These are phyloP conservation scores for Leishmania major DNA, from an alignment of 208 protist genomes.

Conservation along the genomic window DNA sequence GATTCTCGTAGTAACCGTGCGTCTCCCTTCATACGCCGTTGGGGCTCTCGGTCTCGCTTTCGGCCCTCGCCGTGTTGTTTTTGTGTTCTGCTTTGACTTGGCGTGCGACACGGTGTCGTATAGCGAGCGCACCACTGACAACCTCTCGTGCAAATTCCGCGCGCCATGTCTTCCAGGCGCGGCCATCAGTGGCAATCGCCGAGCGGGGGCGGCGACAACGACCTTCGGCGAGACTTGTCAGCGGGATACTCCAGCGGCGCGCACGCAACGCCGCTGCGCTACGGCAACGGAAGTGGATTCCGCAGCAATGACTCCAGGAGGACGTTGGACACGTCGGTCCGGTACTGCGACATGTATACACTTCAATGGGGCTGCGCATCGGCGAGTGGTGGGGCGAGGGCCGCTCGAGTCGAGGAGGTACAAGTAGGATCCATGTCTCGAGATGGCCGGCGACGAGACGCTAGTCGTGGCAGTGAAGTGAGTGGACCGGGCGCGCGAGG, in stretches of 20 bases:
- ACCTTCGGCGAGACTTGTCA: not conserved
- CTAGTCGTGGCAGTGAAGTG: not conserved
- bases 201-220: not conserved
- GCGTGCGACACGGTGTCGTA: not conserved
- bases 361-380: not conserved
- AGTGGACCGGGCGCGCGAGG: not conserved
- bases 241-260: not conserved
- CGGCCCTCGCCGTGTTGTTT: conserved; percentile 7
- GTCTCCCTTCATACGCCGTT: conserved; percentile 7
- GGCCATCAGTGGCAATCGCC: conserved; percentile 2
- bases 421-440: not conserved
- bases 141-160: conserved; percentile 21
- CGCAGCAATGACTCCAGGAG: not conserved
- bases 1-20: conserved; percentile 10
- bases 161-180: conserved; percentile 23
- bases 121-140: conserved; percentile 10
- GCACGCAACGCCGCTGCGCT: conserved; percentile 8
- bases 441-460: not conserved
- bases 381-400: not conserved
- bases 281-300: not conserved
- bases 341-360: not conserved
- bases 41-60: conserved; percentile 4
- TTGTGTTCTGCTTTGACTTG: not conserved
- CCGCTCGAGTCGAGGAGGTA: not conserved
- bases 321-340: not conserved